Percentiles rank a stretch among this genome's conserved stretches.
Conservation (phyloP, 2,329 filamentous ascomycete genomes). For the Curvularia hawaiiensis region DNA sequence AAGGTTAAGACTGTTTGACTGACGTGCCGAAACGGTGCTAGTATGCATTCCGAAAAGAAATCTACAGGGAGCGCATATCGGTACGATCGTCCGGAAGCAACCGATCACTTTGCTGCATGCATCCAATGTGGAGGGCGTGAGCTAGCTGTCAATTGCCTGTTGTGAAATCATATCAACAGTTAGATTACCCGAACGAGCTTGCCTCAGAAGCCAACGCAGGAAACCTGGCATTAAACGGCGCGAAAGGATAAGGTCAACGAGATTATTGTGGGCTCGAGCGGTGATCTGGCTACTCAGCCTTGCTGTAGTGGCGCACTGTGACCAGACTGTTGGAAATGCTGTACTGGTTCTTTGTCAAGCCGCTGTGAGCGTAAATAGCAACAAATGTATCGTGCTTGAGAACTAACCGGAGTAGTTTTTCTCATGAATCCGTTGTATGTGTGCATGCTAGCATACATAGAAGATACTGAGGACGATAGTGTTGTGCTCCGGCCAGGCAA, state of each 20-base stretch:
- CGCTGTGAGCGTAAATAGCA: background rate
- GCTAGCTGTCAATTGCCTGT: slow-evolving; percentile 22
- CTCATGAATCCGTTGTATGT: slow-evolving; percentile 9
- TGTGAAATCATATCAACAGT: slow-evolving; percentile 12
- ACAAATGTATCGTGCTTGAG: slow-evolving; percentile 5
- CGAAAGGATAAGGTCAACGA: slow-evolving; percentile 16
- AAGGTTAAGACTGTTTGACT: slow-evolving; percentile 32
- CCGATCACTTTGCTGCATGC: slow-evolving; percentile 39
- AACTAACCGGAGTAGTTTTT: slow-evolving; percentile 2
- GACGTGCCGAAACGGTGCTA: slow-evolving; percentile 27
- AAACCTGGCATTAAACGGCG: slow-evolving; percentile 14
- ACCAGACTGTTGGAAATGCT: slow-evolving; percentile 17
- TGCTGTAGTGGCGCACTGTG: slow-evolving; percentile 15
- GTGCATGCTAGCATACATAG: slow-evolving; percentile 6
- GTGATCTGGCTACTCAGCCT: slow-evolving; percentile 17
- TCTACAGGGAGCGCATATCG: slow-evolving; percentile 21
- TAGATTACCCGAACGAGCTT: slow-evolving; percentile 29
- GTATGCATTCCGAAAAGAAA: slow-evolving; percentile 35
- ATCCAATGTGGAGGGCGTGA: slow-evolving; percentile 31
- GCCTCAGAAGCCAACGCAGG: slow-evolving; percentile 17
- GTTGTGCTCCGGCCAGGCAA: slow-evolving; percentile 24
- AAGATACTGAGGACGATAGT: slow-evolving; percentile 6
- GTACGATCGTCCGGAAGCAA: slow-evolving; percentile 42
- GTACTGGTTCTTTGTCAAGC: slow-evolving; percentile 11
- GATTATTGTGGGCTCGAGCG: slow-evolving; percentile 13